phyloP scores from a whole-genome alignment of 768 basidiomycete genomes.

The Boletus subparvulus region DNA sequence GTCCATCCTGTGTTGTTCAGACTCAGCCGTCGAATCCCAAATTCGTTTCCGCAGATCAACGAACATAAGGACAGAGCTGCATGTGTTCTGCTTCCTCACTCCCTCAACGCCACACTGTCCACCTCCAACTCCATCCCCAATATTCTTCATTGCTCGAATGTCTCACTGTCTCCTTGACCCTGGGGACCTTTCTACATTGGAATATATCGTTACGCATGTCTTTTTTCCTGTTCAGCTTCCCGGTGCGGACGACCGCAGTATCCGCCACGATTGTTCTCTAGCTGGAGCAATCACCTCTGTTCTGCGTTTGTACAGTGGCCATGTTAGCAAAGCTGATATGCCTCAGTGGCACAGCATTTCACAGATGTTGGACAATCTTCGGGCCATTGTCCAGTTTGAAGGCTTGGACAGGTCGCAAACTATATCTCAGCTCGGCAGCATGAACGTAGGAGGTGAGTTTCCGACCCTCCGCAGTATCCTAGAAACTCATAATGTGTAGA shows the following conservation, averaged over 20 bases:
- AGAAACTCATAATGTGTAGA: conserved; percentile 27
- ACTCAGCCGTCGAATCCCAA: background rate
- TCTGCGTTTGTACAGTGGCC: conserved; percentile 18
- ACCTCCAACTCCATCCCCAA: no score
- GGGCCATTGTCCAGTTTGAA: background rate
- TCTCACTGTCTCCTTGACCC: background rate
- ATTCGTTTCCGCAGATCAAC: background rate
- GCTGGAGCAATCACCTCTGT: conserved; percentile 18
- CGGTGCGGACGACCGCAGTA: conserved; percentile 33
- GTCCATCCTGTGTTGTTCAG: conserved; percentile 17
- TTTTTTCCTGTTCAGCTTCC: conserved; percentile 45
- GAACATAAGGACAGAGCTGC: background rate
- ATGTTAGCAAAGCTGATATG: conserved; percentile 3
- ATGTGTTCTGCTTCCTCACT: background rate
- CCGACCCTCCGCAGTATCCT: background rate
- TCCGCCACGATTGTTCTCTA: conserved; percentile 29
- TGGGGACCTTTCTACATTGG: background rate
- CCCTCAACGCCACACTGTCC: background rate
- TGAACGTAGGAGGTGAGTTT: conserved; percentile 6
- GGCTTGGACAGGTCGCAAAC: conserved; percentile 11
- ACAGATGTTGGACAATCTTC: conserved; percentile 32
- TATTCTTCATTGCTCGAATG: background rate
- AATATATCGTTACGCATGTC: conserved; percentile 42
- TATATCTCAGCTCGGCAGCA: conserved; percentile 12
- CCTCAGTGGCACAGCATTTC: conserved; percentile 31